A percentile compares a stretch with the other conserved stretches of the same genome.
These are phyloP conservation scores for Carex myosuroides DNA, from an alignment of 176 grass and related monocot genomes.

Conservation along the genomic window DNA sequence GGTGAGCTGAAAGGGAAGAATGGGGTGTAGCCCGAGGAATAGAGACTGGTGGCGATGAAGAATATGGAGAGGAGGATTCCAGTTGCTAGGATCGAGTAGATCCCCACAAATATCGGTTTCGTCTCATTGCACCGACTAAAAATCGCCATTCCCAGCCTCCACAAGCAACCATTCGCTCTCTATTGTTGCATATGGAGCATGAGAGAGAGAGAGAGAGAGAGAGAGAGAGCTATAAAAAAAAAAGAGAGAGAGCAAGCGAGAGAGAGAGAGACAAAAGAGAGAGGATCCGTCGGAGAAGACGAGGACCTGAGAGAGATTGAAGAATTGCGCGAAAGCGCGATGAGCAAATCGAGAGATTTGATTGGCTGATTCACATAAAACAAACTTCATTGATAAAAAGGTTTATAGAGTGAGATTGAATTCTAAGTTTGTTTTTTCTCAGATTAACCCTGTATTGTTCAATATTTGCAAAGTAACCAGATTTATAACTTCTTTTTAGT, in stretches of 20 bases:
- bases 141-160: constrained; percentile 1
- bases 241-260: not conserved
- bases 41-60: constrained; percentile 58
- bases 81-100: constrained; percentile 47
- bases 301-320: not conserved
- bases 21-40: constrained; percentile 37
- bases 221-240: not conserved
- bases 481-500: not conserved
- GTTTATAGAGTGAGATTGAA: not conserved
- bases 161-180: not conserved
- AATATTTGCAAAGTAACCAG: not conserved
- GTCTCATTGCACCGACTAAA: constrained; percentile 19
- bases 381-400: not conserved
- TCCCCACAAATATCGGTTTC: constrained; percentile 56
- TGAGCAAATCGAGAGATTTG: not conserved
- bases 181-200: not conserved
- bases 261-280: not conserved
- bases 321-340: not conserved
- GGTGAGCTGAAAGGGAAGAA: constrained; percentile 20
- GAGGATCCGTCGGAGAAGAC: not conserved
- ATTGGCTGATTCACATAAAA: not conserved
- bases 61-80: constrained; percentile 63
- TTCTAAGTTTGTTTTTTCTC: not conserved
- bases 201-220: not conserved
- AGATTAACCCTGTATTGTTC: not conserved